Base-by-base conservation (phyloP, 495 filamentous ascomycete species). In the Polyplosphaeria fusca region DNA sequence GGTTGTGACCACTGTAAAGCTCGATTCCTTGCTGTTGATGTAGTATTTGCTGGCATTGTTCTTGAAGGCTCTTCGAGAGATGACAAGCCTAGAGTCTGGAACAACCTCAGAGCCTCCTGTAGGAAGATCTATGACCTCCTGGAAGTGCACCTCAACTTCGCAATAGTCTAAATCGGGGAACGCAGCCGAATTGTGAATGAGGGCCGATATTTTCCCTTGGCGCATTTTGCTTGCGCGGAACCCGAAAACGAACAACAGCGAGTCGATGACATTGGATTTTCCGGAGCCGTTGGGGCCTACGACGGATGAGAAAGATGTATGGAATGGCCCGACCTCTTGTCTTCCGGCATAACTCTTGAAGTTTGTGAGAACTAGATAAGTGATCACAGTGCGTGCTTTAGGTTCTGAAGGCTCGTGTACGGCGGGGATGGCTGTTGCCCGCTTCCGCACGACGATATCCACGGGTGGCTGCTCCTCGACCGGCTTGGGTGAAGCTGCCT, bases 201-300 rank as follows among this genome's bases (percentile, higher is more conserved):
- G 72, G 18, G 93, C 93, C 2, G 93, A 97, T 35, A 98, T 91
- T 74, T 98, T 98, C 66, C 93, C 94, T 70, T 98, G 93, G 66
- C 93, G 79, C 93, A 98, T 98, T 74, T 98, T 98, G 77, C 92
- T 97, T 22, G 93, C 93, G 45, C 93, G 85, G 74, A 98, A 98
- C 38, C 93, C 93, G 63, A 98, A 98, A 20, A 98, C 93, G 67
- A 98, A 98, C 2, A 98, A 84, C 32, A 98, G 74, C 5, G 93
- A 95, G 71, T 98, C 93, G 69, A 98, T 98, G 43, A 98, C 93
- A 67, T 98, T 98, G 4, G 93, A 97, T 70, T 98, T 98, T 40
- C 93, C 93, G 18, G 94, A 97, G 53, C 93, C 93, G 69, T 98
- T 98, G 5, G 93, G 93, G 2, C 93, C 93, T 37, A 98, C 93